Conservation (phyloP, 352 stramenopile genomes). For the Sclerospora graminicola region DNA sequence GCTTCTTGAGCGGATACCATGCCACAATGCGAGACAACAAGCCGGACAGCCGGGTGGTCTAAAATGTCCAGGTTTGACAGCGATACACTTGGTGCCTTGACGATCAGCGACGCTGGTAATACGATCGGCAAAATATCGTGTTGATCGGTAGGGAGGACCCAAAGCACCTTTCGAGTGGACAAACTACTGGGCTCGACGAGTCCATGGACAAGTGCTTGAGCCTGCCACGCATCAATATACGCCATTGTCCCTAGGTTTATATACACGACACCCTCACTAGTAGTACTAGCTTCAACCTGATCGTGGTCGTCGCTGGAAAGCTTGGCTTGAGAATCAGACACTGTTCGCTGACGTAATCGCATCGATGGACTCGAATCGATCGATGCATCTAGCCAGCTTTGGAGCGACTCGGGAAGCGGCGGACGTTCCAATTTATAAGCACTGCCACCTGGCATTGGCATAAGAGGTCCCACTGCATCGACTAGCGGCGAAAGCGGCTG, state of each 20-base stretch:
- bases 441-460: conserved; percentile 34
- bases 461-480: conserved; percentile 62
- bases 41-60: conserved; percentile 35
- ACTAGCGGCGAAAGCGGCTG: conserved; percentile 70
- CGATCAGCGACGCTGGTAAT: conserved; percentile 43
- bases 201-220: conserved; percentile 59
- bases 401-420: conserved; percentile 18
- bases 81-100: conserved; percentile 47
- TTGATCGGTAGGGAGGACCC: conserved; percentile 69
- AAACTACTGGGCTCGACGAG: conserved; percentile 32
- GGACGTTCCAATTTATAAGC: conserved; percentile 22
- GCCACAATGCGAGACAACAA: conserved; percentile 84
- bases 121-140: conserved; percentile 42
- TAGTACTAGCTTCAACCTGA: conserved; percentile 3
- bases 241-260: conserved; percentile 69
- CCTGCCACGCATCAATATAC: conserved; percentile 77
- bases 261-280: conserved; percentile 36
- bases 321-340: conserved; percentile 9
- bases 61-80: conserved; percentile 62
- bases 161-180: conserved; percentile 47
- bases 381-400: conserved; percentile 30
- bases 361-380: conserved; percentile 10
- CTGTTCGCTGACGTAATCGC: conserved; percentile 19
- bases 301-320: conserved; percentile 5
- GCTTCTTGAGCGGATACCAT: conserved; percentile 79